A percentile compares a stretch with the other conserved stretches of the same genome.
Evolutionary conservation across 2,329 filamentous ascomycete species (phyloP).

Genomic region (Colletotrichum salicis): DNA sequence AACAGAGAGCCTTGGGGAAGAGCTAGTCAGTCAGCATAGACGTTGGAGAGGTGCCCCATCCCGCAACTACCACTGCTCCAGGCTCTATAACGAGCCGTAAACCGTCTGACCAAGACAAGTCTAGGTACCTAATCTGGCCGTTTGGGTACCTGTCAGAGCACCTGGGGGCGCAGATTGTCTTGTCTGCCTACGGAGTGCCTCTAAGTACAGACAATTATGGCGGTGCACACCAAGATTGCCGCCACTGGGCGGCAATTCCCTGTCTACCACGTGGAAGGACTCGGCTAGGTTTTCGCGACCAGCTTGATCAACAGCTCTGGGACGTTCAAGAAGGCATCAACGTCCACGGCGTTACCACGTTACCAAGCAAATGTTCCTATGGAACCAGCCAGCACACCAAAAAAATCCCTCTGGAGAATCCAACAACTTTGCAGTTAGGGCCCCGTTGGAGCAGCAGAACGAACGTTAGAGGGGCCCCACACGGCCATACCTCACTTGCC

Average conservation of each 20-base stretch:
- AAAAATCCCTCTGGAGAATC: not conserved
- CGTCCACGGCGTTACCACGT: not conserved
- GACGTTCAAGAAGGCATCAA: not conserved
- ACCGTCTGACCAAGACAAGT: not conserved
- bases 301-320: slow-evolving; percentile 8
- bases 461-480: slow-evolving; percentile 31
- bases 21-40: not conserved
- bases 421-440: not conserved
- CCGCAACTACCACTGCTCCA: not conserved
- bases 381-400: not conserved
- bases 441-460: slow-evolving; percentile 3
- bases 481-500: slow-evolving; percentile 31
- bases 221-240: not conserved
- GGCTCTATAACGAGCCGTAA: not conserved
- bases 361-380: not conserved
- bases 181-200: not conserved
- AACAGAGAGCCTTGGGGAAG: slow-evolving; percentile 1
- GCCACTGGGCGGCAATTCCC: slow-evolving; percentile 18
- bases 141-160: not conserved
- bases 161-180: not conserved
- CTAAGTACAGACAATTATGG: not conserved
- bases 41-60: slow-evolving; percentile 22
- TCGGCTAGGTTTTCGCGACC: slow-evolving; percentile 12
- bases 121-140: not conserved
- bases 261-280: slow-evolving; percentile 31